Evolutionary conservation across 257 asterid genomes (phyloP), one percentile per base, ranked within the genome.

Genomic region (Penstemon newberryi): DNA sequence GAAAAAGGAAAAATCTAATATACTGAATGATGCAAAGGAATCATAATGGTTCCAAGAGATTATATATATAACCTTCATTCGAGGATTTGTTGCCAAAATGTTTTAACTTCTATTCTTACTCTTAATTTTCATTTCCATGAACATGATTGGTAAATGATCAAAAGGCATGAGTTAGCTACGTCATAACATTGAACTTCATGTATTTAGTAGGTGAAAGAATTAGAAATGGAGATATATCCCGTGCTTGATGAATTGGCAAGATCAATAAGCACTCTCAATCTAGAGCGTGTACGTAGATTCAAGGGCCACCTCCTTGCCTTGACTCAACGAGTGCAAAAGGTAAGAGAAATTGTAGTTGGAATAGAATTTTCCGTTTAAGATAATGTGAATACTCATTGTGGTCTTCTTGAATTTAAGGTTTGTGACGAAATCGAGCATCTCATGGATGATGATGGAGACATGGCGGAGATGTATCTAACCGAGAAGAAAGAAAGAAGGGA

Each of bases 401-500:
- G 75, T 71, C 66, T 6, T 59, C 59, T 58, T 58, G 63, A 69
- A 66, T 71, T 59, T 73, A 80, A 92, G 98, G 97, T 90, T 45
- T 90, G 96, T 66, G 96, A 86, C 77, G 97, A 87, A 78, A 91
- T 94, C 63, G 99, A 94, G 78, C 99, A 94, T 80, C 85, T 91
- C 63, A 94, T 94, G 97, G 85, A 94, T 62, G 99, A 94, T 75
- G 99, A 94, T 55, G 99, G 96, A 54, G 99, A 94, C 73, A 94
- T 94, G 99, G 99, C 97, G 2, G 98, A 91, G 86, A 94, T 94
- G 99, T 94, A 94, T 75, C 79, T 94, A 76, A 89, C 99, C 2
- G 97, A 94, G 75, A 94, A 94, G 87, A 94, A 91, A 73, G 91
- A 86, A 73, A 86, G 90, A 76, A 82, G 76, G 75, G 97, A 94